phyloP scores from a whole-genome alignment of 441 rosid genomes.

The Omphalea diandra region DNA sequence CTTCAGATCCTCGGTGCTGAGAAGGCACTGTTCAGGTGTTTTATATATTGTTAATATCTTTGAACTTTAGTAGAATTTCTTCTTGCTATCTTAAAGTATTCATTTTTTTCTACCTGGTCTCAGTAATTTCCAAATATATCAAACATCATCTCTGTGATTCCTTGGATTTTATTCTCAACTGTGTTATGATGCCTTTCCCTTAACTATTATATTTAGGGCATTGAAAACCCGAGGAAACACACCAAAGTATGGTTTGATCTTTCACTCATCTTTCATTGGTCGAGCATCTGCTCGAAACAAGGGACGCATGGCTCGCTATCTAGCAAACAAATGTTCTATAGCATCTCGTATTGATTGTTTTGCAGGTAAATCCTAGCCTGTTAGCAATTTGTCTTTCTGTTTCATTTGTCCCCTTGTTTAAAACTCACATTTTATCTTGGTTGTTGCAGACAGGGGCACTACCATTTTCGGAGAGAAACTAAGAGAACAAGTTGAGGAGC shows the following conservation, averaged over 20 bases:
- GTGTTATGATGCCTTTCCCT: background rate
- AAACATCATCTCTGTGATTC: background rate
- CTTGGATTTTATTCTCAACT: no score
- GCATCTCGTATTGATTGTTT: constrained; percentile 95
- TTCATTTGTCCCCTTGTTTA: background rate
- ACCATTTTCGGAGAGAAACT: constrained; percentile 86
- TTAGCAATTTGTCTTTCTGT: background rate
- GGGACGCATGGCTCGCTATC: constrained; percentile 94
- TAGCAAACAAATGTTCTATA: constrained; percentile 95
- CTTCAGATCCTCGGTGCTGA: constrained; percentile 99
- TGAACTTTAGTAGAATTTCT: background rate
- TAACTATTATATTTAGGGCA: constrained; percentile 55
- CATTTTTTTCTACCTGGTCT: background rate
- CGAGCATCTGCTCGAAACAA: constrained; percentile 92
- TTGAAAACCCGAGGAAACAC: constrained; percentile 92
- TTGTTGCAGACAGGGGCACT: constrained; percentile 50
- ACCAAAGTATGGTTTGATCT: constrained; percentile 90
- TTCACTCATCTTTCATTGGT: constrained; percentile 96
- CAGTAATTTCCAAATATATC: background rate
- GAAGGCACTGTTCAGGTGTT: constrained; percentile 92
- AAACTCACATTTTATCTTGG: background rate
- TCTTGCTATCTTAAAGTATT: background rate
- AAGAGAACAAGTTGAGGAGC: constrained; percentile 93
- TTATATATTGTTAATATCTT: constrained; percentile 4
- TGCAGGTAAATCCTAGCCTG: constrained; percentile 47